phyloP scores from a whole-genome alignment of 371 early-diverging fungal species.

The Mortierella sp. region DNA sequence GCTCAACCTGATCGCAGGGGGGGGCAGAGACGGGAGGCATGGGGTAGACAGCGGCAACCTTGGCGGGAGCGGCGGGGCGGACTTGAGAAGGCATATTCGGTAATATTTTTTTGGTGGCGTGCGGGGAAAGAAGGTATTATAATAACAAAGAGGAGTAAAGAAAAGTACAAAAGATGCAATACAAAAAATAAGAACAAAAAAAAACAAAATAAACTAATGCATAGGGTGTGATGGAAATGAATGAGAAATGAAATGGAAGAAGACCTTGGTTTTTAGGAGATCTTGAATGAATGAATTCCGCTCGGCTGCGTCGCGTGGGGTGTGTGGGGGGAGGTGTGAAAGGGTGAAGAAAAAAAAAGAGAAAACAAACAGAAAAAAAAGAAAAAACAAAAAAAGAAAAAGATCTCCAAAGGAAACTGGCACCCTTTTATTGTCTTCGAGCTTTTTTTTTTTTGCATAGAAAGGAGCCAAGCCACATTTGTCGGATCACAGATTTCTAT shows the following conservation, averaged over 20 bases:
- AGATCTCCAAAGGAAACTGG: constrained; percentile 18
- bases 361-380: constrained; percentile 40
- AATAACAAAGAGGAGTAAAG: constrained; percentile 5
- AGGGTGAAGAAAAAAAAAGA: constrained; percentile 32
- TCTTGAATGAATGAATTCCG: constrained; percentile 3
- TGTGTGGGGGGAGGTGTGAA: constrained; percentile 27
- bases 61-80: constrained; percentile 15
- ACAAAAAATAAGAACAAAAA: constrained; percentile 12
- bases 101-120: constrained; percentile 13
- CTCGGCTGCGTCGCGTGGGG: constrained; percentile 17
- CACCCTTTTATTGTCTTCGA: neutral
- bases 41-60: constrained; percentile 52
- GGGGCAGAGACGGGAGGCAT: constrained; percentile 70
- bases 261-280: constrained; percentile 10
- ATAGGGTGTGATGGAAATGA: constrained; percentile 15
- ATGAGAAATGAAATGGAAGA: neutral
- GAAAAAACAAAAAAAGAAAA: constrained; percentile 36
- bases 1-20: constrained; percentile 60
- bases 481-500: too few relatives aligned
- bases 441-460: neutral
- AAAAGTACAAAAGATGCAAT: constrained; percentile 25
- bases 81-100: constrained; percentile 41
- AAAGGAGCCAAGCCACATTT: too few relatives aligned
- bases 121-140: constrained; percentile 7
- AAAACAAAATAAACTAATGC: constrained; percentile 17